A percentile compares a stretch with the other conserved stretches of the same genome.
These are phyloP conservation scores for Pseudogymnoascus sp. DNA, from an alignment of 2,329 filamentous ascomycete species.

Conservation along the genomic window DNA sequence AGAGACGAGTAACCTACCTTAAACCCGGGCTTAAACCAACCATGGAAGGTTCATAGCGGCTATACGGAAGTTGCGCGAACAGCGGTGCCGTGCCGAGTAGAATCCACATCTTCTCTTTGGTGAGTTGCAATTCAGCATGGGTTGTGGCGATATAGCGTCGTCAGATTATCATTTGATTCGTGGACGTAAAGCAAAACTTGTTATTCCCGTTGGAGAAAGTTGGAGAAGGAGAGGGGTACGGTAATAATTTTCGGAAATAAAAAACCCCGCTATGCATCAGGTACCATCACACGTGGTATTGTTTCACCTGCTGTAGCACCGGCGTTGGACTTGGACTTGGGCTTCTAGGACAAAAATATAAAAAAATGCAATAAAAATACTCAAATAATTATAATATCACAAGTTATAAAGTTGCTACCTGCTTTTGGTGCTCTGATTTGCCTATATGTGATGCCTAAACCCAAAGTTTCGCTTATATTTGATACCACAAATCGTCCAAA, in stretches of 20 bases:
- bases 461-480: constrained; percentile 8
- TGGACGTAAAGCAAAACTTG: not conserved
- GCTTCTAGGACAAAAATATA: not conserved
- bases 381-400: not conserved
- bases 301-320: not conserved
- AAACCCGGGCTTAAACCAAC: not conserved
- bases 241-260: not conserved
- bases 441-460: not conserved
- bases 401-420: not conserved
- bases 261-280: not conserved
- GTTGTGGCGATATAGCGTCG: not conserved
- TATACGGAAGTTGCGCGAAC: constrained; percentile 9
- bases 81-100: not conserved
- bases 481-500: constrained; percentile 2
- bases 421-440: not conserved
- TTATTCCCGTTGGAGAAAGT: constrained; percentile 9
- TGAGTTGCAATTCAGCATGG: not conserved
- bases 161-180: not conserved
- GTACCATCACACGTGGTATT: not conserved
- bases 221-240: constrained; percentile 1
- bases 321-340: not conserved
- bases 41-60: not conserved
- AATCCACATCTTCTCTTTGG: not conserved
- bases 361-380: not conserved
- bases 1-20: not conserved